Percentiles rank a stretch among this genome's conserved stretches.
phyloP scores from a whole-genome alignment of 257 asterid genomes.

The Voacanga thouarsii region DNA sequence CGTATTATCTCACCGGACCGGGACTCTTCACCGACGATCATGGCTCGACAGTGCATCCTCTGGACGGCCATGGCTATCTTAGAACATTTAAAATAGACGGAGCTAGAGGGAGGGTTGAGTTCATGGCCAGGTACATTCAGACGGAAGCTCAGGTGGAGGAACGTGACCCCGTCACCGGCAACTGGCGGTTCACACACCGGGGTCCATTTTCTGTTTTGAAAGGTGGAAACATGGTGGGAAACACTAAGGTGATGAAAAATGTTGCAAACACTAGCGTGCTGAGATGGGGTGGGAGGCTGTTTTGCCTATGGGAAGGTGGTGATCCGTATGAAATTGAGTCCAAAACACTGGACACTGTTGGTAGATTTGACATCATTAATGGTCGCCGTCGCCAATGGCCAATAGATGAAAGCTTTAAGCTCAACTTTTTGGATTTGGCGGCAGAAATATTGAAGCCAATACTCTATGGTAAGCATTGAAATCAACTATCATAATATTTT shows the following conservation, averaged over 20 bases:
- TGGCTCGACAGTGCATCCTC: conserved; percentile 97
- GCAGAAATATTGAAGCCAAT: conserved; percentile 78
- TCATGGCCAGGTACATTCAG: conserved; percentile 85
- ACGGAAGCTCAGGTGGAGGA: conserved; percentile 96
- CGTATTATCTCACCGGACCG: conserved; percentile 86
- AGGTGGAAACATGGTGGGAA: conserved; percentile 85
- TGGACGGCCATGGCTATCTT: conserved; percentile 91
- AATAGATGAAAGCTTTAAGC: conserved; percentile 11
- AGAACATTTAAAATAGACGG: conserved; percentile 59
- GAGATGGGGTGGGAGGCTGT: conserved; percentile 77
- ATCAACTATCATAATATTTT: background rate
- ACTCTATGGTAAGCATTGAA: conserved; percentile 54
- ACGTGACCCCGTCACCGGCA: conserved; percentile 70
- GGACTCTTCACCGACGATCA: conserved; percentile 90
- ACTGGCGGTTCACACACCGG: conserved; percentile 94
- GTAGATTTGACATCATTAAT: conserved; percentile 43
- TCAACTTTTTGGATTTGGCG: conserved; percentile 55
- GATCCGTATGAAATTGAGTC: conserved; percentile 85
- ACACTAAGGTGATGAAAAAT: conserved; percentile 95
- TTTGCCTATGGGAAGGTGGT: conserved; percentile 98
- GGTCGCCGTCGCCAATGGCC: conserved; percentile 14
- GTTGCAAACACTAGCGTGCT: conserved; percentile 97
- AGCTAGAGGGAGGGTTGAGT: conserved; percentile 46
- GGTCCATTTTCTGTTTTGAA: conserved; percentile 94
- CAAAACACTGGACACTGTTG: conserved; percentile 50